Evolutionary conservation across 306 rosid species (phyloP).

Genomic region (Dalbergia cultrata): DNA sequence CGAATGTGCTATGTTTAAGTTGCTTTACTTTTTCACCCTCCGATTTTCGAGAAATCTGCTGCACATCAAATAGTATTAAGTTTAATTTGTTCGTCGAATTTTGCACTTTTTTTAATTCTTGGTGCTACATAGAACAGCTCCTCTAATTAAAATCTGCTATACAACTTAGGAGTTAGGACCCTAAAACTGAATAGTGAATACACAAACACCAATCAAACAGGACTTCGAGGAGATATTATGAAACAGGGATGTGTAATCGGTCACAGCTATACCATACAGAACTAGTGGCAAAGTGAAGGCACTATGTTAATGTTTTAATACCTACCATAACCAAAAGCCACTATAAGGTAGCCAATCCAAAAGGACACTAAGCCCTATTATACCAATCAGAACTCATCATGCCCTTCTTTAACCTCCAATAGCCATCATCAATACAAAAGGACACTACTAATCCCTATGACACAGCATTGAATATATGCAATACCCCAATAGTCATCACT

Average conservation of each 20-base stretch:
- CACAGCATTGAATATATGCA: background rate
- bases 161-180: background rate
- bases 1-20: too few species aligned
- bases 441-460: background rate
- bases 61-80: too few species aligned
- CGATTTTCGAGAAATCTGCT: too few species aligned
- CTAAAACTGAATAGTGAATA: slow-evolving; percentile 26
- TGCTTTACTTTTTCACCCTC: too few species aligned
- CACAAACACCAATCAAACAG: background rate
- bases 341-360: slow-evolving; percentile 16
- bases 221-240: background rate
- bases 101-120: too few species aligned
- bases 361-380: slow-evolving; percentile 3
- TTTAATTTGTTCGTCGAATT: too few species aligned
- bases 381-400: slow-evolving; percentile 25
- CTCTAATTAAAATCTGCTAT: background rate
- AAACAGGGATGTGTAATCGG: background rate
- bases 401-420: background rate
- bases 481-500: slow-evolving; percentile 7
- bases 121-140: too few species aligned
- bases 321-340: slow-evolving; percentile 6
- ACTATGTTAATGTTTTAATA: background rate
- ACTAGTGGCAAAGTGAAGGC: slow-evolving; percentile 5
- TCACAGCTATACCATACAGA: slow-evolving; percentile 8
- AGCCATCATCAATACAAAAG: slow-evolving; percentile 6